phyloP scores from a whole-genome alignment of 2,329 filamentous ascomycete species.

The Arthrinium phaeospermum region DNA sequence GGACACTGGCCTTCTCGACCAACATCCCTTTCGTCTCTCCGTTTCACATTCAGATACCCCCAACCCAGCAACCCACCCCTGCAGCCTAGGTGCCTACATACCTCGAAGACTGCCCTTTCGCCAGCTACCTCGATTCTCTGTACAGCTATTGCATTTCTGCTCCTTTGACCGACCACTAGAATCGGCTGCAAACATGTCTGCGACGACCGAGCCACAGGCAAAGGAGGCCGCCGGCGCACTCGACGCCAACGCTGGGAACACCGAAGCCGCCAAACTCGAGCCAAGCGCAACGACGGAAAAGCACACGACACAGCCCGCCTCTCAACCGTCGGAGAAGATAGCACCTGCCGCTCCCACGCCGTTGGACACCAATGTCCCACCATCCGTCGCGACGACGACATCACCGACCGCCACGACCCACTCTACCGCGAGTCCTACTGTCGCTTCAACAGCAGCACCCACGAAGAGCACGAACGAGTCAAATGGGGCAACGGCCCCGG shows the following conservation, averaged over 20 bases:
- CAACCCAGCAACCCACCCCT: background rate
- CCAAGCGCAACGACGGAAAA: background rate
- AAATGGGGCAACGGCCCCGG: background rate
- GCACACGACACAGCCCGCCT: background rate
- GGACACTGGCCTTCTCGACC: background rate
- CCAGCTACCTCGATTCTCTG: background rate
- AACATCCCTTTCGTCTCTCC: background rate
- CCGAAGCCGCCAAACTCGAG: background rate
- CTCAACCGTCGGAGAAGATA: background rate
- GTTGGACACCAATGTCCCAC: background rate
- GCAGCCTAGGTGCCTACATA: background rate
- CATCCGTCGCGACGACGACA: background rate
- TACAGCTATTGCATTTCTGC: background rate
- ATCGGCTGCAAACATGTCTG: background rate
- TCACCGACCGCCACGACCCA: conserved; percentile 7
- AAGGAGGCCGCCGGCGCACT: background rate
- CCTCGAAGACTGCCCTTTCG: background rate
- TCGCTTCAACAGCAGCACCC: background rate
- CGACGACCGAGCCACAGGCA: conserved; percentile 11
- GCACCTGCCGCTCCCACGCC: background rate
- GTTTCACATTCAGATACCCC: conserved; percentile 6
- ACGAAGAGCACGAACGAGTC: background rate
- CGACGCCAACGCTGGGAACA: background rate
- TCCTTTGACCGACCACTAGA: background rate
- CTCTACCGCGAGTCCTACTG: background rate